Evolutionary conservation across 2,329 filamentous ascomycete genomes (phyloP), one percentile per base, ranked within the genome.

Genomic region (Botrytis galanthina): DNA sequence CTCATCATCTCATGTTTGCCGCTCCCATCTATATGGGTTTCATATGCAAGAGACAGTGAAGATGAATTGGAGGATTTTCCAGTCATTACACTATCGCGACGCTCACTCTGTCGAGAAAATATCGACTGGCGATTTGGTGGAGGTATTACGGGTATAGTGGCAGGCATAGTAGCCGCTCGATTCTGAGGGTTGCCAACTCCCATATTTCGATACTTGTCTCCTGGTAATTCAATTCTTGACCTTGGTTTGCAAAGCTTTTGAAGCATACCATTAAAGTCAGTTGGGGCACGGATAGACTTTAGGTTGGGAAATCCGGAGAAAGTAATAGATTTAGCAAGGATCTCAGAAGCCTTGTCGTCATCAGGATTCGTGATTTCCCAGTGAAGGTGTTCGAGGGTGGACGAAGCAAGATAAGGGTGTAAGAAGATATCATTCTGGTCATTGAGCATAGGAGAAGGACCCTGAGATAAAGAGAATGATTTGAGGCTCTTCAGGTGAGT

Each of bases 251-350:
- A 95, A 1, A 94, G 85, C 1, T 84, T 82, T 81, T 95, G 92
- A 75, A 94, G 89, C 12, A 88, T 77, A 39, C 92, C 92, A 8
- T 92, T 87, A 1, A 91, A 87, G 76, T 95, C 92, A 73, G 89
- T 89, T 1, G 91, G 92, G 0, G 89, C 85, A 71, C 92, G 88
- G 29, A 94, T 82, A 1, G 80, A 83, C 16, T 83, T 84, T 16
- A 95, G 85, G 0, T 83, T 80, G 0, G 92, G 92, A 78, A 95
- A 93, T 0, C 89, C 89, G 7, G 83, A 83, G 1, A 87, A 85
- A 8, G 82, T 81, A 76, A 94, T 92, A 78, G 89, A 89, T 73
- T 85, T 84, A 1, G 91, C 89, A 12, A 94, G 84, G 64, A 92
- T 88, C 8, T 86, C 84, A 69, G 92, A 90, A 1, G 91, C 89